Conservation (phyloP, 2,329 filamentous ascomycete genomes). For the Exophiala bonariae region DNA sequence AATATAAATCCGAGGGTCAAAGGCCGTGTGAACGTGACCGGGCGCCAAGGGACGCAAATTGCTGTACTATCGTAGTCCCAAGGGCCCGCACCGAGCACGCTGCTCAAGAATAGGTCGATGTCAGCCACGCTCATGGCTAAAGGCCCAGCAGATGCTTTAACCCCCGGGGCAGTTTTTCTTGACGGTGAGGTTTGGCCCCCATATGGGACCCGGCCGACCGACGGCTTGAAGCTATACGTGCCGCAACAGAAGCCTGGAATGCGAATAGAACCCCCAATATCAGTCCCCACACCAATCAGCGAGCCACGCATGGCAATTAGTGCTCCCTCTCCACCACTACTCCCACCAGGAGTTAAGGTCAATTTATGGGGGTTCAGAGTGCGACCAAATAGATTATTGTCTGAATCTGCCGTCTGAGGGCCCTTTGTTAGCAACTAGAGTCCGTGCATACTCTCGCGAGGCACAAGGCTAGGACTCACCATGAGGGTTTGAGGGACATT, state of each 20-base stretch:
- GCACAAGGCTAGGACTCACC: too few relatives aligned
- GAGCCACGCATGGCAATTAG: slow-evolving; percentile 33
- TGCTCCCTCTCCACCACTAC: slow-evolving; percentile 38
- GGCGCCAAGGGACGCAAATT: slow-evolving; percentile 33
- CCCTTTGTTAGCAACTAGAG: slow-evolving; percentile 44
- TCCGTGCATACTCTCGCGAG: slow-evolving; percentile 36
- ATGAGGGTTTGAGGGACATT: slow-evolving; percentile 56
- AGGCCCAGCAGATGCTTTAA: too few relatives aligned
- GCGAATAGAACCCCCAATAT: slow-evolving; percentile 37
- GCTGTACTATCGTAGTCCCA: slow-evolving; percentile 19
- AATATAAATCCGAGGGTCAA: slow-evolving; percentile 18
- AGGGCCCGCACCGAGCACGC: slow-evolving; percentile 51
- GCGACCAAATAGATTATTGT: slow-evolving; percentile 39
- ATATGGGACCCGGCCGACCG: too few relatives aligned
- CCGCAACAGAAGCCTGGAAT: slow-evolving; percentile 35
- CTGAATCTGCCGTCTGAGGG: too few relatives aligned
- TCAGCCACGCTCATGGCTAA: too few relatives aligned
- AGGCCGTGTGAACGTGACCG: slow-evolving; percentile 47
- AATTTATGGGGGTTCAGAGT: slow-evolving; percentile 40
- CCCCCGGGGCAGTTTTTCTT: slow-evolving; percentile 57
- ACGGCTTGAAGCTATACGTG: too few relatives aligned
- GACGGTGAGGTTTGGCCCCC: slow-evolving; percentile 41
- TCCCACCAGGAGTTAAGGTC: slow-evolving; percentile 33
- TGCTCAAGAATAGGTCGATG: too few relatives aligned
- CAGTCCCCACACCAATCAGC: slow-evolving; percentile 31